These are phyloP conservation scores for Boletus rufocinnamomeus DNA, from an alignment of 768 basidiomycete genomes.

Conservation along the genomic window DNA sequence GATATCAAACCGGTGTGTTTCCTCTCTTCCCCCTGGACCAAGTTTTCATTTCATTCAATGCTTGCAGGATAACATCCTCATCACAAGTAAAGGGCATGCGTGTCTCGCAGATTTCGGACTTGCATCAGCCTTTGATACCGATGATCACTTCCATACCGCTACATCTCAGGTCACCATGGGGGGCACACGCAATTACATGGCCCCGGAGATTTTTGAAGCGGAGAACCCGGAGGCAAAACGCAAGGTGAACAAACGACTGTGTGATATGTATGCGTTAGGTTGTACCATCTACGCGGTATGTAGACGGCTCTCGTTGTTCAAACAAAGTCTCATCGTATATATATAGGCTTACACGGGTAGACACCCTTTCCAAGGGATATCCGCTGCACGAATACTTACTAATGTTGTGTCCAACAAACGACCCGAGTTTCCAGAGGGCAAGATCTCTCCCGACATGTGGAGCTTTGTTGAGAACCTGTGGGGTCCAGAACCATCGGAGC, in stretches of 20 bases:
- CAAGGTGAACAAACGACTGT: constrained; percentile 29
- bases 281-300: constrained; percentile 44
- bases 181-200: constrained; percentile 28
- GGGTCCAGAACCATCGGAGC: constrained; percentile 14
- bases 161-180: constrained; percentile 7
- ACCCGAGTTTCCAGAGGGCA: constrained; percentile 19
- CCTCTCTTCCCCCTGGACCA: neutral
- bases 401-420: constrained; percentile 3
- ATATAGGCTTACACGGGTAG: constrained; percentile 21
- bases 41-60: constrained; percentile 11
- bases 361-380: constrained; percentile 8
- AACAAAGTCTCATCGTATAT: neutral
- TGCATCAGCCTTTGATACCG: constrained; percentile 19
- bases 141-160: constrained; percentile 14
- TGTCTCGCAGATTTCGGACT: constrained; percentile 56
- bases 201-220: constrained; percentile 27
- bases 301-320: neutral
- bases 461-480: constrained; percentile 35
- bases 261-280: constrained; percentile 45
- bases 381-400: neutral
- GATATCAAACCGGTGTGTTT: constrained; percentile 34
- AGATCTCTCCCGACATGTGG: constrained; percentile 30
- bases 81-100: constrained; percentile 42
- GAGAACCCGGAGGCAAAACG: neutral
- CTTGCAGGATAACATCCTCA: constrained; percentile 48